Evolutionary conservation across 768 basidiomycete genomes (phyloP), one percentile per base, ranked within the genome.

Genomic region (Phylloporus rhodoxanthus): DNA sequence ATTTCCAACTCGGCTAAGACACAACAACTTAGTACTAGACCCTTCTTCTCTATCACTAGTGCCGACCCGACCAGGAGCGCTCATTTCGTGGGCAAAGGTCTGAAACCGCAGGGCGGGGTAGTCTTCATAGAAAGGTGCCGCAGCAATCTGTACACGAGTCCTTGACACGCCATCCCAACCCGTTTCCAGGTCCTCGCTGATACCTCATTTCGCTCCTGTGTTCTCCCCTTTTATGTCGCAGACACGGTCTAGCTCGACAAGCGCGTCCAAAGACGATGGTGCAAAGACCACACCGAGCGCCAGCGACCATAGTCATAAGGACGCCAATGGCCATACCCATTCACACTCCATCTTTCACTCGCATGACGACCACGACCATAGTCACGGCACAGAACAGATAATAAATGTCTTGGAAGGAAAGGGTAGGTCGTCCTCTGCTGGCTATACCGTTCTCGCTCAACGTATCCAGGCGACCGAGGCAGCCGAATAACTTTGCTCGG

Each of bases 401-500:
- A 76, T 88, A 44, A 75, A 82, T 32, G 83, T 84, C 1, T 68
- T 88, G 47, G 70, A 80, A 54, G 84, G 86, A 47, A 69, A 75
- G 65, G 82, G 86, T 86, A 57, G 34, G 80, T 59, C 28, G 45
- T 42, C 28, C 20, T 48, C 36, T 36, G 17, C 17, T 32, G 6
- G 15, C 19, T 20, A 26, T 33, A 6, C 10, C n/a, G 23, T 44
- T 29, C 30, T 52, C 21, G 33, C 50, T 51, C 32, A 45, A 40
- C 2, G 37, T 32, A 39, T 50, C 15, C 56, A 89, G 90, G 81
- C 38, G 91, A 93, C 69, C 72, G 82, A 55, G 92, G 93, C 20
- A 87, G 82, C 54, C 79, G 77, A 48, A 87, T 95, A 60, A 95
- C 92, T 6, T 75, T 95, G 46, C 69, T 92, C 54, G 95, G 96